A percentile compares a stretch with the other conserved stretches of the same genome.
Evolutionary conservation across 2,329 filamentous ascomycete species (phyloP).

Genomic region (Sporothrix humicola): DNA sequence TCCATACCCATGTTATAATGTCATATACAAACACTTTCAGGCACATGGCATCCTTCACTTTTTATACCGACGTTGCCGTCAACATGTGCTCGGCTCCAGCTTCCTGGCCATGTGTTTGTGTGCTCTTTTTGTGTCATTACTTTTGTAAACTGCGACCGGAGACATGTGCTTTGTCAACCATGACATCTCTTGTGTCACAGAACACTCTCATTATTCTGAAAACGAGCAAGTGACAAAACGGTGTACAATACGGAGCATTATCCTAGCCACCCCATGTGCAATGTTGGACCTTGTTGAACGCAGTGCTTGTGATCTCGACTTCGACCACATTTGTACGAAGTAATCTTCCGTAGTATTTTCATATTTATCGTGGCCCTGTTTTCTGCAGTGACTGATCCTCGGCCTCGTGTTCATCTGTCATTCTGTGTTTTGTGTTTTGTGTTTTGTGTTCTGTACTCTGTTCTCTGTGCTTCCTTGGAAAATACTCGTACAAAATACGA

Average conservation of each 20-base stretch:
- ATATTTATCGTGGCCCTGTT: background rate
- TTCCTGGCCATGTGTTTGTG: slow-evolving; percentile 18
- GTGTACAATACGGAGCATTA: background rate
- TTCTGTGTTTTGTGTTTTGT: background rate
- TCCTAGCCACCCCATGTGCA: background rate
- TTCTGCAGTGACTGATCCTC: slow-evolving; percentile 1
- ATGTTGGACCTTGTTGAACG: slow-evolving; percentile 1
- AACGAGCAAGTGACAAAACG: background rate
- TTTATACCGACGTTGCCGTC: background rate
- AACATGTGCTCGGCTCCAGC: slow-evolving; percentile 1
- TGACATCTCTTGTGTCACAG: slow-evolving; percentile 24
- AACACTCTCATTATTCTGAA: background rate
- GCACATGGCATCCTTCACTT: too few relatives aligned
- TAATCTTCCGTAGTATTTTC: background rate
- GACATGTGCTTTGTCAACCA: slow-evolving; percentile 26
- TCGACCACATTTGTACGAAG: background rate
- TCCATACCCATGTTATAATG: background rate
- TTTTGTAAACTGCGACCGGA: background rate
- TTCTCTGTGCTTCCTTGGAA: too few relatives aligned
- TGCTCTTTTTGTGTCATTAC: background rate
- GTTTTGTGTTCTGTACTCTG: background rate
- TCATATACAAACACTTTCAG: background rate
- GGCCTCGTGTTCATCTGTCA: slow-evolving; percentile 14
- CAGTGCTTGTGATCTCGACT: background rate
- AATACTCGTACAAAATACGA: background rate